Conservation (phyloP, 148 eudicot species). For the Linanthus parryae region DNA sequence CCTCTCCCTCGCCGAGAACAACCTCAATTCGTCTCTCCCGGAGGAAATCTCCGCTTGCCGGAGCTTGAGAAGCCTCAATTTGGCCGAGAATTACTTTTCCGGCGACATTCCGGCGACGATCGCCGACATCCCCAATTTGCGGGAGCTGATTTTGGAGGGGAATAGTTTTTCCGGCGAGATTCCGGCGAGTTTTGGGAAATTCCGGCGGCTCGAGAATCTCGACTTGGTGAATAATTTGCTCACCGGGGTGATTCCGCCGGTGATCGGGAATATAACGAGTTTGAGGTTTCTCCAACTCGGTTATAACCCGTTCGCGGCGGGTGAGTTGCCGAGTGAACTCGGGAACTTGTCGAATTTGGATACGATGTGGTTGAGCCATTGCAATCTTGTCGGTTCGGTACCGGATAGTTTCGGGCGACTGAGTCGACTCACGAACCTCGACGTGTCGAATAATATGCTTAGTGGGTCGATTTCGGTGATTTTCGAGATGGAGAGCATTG, state of each 20-base stretch:
- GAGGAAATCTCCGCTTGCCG: conserved; percentile 20
- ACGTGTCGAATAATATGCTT: conserved; percentile 27
- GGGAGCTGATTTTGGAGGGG: conserved; percentile 17
- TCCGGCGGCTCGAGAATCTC: conserved; percentile 24
- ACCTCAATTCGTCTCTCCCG: conserved; percentile 31
- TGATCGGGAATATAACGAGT: conserved; percentile 24
- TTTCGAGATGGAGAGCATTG: conserved; percentile 14
- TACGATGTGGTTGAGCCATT: conserved; percentile 19
- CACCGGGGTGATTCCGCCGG: conserved; percentile 23
- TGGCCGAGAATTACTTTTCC: conserved; percentile 21
- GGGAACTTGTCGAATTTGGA: conserved; percentile 31
- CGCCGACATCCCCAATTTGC: conserved; percentile 13
- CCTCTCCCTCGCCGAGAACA: conserved; percentile 29
- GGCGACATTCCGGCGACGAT: conserved; percentile 33
- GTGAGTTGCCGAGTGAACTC: conserved; percentile 24
- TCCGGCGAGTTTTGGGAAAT: conserved; percentile 30
- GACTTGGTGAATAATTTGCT: conserved; percentile 26
- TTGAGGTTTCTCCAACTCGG: conserved; percentile 23
- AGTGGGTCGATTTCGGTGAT: conserved; percentile 21
- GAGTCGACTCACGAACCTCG: conserved; percentile 29
- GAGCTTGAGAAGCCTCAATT: conserved; percentile 21
- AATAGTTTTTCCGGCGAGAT: conserved; percentile 31
- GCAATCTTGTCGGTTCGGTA: conserved; percentile 24
- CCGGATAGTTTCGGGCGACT: conserved; percentile 22
- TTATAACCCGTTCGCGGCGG: conserved; percentile 28